Base-by-base conservation (phyloP, 208 protist genomes). In the Leishmania gerbilli region DNA sequence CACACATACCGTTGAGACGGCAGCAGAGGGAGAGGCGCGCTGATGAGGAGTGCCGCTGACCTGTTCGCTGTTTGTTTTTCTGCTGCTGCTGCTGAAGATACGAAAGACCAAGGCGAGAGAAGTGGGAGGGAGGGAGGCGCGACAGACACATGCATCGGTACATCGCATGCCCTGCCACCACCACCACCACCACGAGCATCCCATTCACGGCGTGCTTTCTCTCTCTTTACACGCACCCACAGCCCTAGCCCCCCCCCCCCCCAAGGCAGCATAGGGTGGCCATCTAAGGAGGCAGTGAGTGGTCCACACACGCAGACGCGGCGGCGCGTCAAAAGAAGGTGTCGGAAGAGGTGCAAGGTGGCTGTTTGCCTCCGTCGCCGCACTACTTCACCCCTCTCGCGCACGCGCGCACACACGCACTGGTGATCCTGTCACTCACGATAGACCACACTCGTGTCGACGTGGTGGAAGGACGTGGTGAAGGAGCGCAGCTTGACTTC, bases 401-500 rank as follows among this genome's bases (percentile, higher is more conserved):
- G 27, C 56, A 69, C 67, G 9, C 19, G 45, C 21, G 6, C 40
- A 49, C 67, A 72, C 67, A 49, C 67, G 45, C 67, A 51, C 21
- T 72, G 40, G 42, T 49, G 31, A 2, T 8, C 6, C 51, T 24
- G n/a, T 86, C 76, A 89, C 24, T 91, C 89, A 58, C 92, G 89
- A 79, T 98, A 99, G 19, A 93, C 85, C 7, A 99, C 95, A 37
- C 85, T 89, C 9, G 96, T 92, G 77, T 96, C 92, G 49, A 99
- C 92, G 47, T 89, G 81, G 84, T 99, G 97, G n/a, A 98, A 93
- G 34, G 90, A 92, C 1, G 99, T 99, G 19, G 88, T 90, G 84
- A 99, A 99, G 21, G 98, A 98, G 56, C 98, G 90, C 69, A 99
- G 87, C 79, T 94, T 87, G 45, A 99, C 98, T 71, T 98, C 92